Evolutionary conservation across 2,329 filamentous ascomycete species (phyloP).

Genomic region (Cladosporium halotolerans): DNA sequence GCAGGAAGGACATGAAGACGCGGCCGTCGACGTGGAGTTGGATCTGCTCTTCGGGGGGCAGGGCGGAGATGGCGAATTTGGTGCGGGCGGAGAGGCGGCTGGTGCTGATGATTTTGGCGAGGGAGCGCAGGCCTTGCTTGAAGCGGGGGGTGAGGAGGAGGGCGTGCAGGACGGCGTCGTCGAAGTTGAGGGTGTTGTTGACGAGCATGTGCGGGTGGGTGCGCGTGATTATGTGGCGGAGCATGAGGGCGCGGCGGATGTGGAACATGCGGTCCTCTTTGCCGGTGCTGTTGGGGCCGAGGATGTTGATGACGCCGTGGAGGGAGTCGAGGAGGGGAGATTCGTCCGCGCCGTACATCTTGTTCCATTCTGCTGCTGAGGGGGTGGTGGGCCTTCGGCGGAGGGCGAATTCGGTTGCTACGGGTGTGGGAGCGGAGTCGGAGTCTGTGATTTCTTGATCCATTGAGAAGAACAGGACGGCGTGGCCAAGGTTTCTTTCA

Average conservation of each 20-base stretch:
- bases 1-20: constrained; percentile 30
- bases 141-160: constrained; percentile 29
- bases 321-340: constrained; percentile 27
- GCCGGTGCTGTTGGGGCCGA: constrained; percentile 26
- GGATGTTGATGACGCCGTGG: constrained; percentile 27
- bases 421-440: constrained; percentile 22
- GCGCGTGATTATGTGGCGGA: constrained; percentile 27
- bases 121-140: constrained; percentile 29
- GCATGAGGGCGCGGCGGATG: constrained; percentile 29
- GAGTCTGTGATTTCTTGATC: constrained; percentile 24
- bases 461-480: constrained; percentile 28
- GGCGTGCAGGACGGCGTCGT: constrained; percentile 31
- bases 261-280: constrained; percentile 26
- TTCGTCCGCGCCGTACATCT: constrained; percentile 19
- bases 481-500: constrained; percentile 23
- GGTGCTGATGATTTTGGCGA: constrained; percentile 31
- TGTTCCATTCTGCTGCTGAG: constrained; percentile 8
- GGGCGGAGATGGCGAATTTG: constrained; percentile 29
- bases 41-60: constrained; percentile 32
- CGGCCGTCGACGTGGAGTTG: constrained; percentile 30
- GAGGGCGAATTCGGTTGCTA: constrained; percentile 18
- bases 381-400: constrained; percentile 9
- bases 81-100: constrained; percentile 26
- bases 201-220: constrained; percentile 27
- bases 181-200: constrained; percentile 27